Evolutionary conservation across 352 stramenopile genomes (phyloP), one percentile per base, ranked within the genome.

Genomic region (Globisporangium cederbergense): DNA sequence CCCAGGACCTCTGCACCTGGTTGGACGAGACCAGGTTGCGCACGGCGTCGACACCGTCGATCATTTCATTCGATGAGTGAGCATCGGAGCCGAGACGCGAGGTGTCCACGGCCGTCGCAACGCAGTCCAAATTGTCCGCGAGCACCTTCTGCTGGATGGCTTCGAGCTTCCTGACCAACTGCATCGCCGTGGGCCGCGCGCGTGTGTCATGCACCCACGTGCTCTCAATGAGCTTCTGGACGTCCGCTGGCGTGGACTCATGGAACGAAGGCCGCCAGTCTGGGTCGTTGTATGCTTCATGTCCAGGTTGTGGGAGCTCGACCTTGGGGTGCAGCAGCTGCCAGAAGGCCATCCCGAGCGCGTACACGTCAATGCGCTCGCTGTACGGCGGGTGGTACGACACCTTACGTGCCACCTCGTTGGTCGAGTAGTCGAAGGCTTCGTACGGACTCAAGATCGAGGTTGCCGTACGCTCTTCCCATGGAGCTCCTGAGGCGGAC

Each of bases 291-390:
- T 86, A 82, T 69, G 78, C 72, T 42, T 83, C 83, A 47, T 64
- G 77, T 3, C 72, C 64, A 10, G 60, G 62, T 18, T 36, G 59
- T 9, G 78, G 77, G 13, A 80, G 84, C 55, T 88, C 84, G 42
- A 79, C 69, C 38, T 71, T 64, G 2, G 80, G 80, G 55, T 89
- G 73, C 32, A 88, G 58, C 5, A 94, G 75, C 45, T 93, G 76
- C 83, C 85, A 93, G 54, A 93, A 75, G 13, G 84, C 88, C 50
- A 93, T 86, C 40, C 66, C 84, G 36, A 94, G 68, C n/a, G 78
- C 79, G 58, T 89, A 93, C 18, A 94, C 74, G 56, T 94, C 85
- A 18, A 86, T 74, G 14, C 75, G 77, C 46, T 93, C 81, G 3
- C 75, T 79, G 64, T 91, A 94, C 14, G 68, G 64, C 34, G 74